These are phyloP conservation scores for Boletellus sp. DNA, from an alignment of 1,284 basidiomycete genomes.

Conservation along the genomic window DNA sequence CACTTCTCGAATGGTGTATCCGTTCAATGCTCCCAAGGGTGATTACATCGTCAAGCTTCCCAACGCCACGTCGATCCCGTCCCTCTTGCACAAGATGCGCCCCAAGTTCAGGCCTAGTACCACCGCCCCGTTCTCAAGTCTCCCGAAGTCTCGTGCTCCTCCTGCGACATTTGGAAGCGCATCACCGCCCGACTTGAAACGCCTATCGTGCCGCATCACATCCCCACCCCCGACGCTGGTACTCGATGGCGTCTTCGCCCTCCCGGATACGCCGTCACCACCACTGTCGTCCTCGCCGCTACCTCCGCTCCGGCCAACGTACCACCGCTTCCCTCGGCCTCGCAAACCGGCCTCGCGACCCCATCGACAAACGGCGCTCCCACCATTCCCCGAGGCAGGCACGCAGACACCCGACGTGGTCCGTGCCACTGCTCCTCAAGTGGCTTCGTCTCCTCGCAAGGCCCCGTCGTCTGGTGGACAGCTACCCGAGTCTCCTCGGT, in stretches of 20 bases:
- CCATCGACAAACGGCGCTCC: background rate
- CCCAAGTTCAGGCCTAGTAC: background rate
- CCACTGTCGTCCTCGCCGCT: background rate
- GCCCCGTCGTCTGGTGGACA: background rate
- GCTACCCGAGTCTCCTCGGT: slow-evolving; percentile 18
- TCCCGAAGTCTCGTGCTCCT: background rate
- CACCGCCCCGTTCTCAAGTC: background rate
- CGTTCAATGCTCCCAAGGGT: slow-evolving; percentile 4
- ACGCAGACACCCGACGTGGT: background rate
- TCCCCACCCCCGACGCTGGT: slow-evolving; percentile 18
- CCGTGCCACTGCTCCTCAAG: background rate
- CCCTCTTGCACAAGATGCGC: background rate
- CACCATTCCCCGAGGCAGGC: background rate
- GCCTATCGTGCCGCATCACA: background rate
- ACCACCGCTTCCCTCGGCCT: slow-evolving; percentile 3
- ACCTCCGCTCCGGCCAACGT: background rate
- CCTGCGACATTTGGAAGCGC: background rate
- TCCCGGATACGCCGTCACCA: background rate
- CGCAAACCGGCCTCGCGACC: background rate
- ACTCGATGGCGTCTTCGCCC: slow-evolving; percentile 23
- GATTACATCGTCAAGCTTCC: slow-evolving; percentile 21
- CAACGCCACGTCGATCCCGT: background rate
- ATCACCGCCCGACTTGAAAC: background rate
- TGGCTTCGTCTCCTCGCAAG: no score
- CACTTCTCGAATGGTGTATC: slow-evolving; percentile 4